Base-by-base conservation (phyloP, 441 rosid species). In the Hura crepitans region DNA sequence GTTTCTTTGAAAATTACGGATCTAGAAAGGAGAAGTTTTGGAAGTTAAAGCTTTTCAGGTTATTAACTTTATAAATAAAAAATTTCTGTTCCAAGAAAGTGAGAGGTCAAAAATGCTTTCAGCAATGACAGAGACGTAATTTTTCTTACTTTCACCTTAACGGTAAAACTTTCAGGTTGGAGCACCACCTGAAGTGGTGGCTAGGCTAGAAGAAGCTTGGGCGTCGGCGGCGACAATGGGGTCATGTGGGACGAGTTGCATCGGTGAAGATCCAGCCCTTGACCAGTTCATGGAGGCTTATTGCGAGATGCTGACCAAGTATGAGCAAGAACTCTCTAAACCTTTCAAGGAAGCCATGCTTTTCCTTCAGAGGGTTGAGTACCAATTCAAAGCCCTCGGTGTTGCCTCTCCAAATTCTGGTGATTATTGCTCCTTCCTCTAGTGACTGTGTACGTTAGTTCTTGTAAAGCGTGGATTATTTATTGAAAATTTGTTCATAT, bases 201-300 rank as follows among this genome's bases (percentile, higher is more conserved):
- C 86, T 22, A 88, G 80, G 77, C 74, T 95, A 28, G 99, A 95
- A 65, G 96, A 84, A 70, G 92, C 85, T 7, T 86, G 88, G 60
- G 84, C 90, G 0, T 78, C 92, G 13, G 90, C 85, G 1, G 87
- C 78, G 0, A 74, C 89, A 15, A 77, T 33, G 49, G 65, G 85
- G 3, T 39, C 84, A 3, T 49, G 72, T 17, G 71, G 74, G 22
- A 54, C 75, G 35, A 79, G 83, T n/a, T 75, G 85, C 63, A 27
- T 89, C 10, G 98, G 98, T 27, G 96, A 93, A 83, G 99, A 96
- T 79, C 99, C 99, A 46, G 93, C 87, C 2, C 90, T 96, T 66
- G 99, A 96, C 75, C 98, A 96, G 79, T 93, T 96, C 87, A 96
- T 96, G 99, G 98, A 96, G 75, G 99, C 99, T 42, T 96, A 96